Base-by-base conservation (phyloP, 768 basidiomycete genomes). In the Podaxis sp. region DNA sequence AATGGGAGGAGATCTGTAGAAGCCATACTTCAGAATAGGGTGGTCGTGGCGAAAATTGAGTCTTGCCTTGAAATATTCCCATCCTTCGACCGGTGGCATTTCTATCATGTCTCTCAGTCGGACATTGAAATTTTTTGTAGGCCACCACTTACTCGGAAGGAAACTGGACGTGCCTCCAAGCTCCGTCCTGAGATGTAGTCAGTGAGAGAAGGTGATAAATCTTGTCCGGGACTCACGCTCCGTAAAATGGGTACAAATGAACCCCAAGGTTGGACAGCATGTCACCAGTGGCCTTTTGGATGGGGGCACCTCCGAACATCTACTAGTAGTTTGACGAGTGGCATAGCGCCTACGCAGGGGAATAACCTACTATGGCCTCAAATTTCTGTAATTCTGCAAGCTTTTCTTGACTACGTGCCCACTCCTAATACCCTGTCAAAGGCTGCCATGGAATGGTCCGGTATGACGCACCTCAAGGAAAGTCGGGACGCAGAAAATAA, bases 201-300 rank as follows among this genome's bases (percentile, higher is more conserved):
- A 36, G 28, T 52, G n/a, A 13, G 54, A 24, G 24, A 40, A 44
- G 36, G n/a, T 39, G n/a, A 4, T 1, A 30, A 19, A n/a, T 33
- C 33, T 33, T 33, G 33, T 33, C 33, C 33, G 5, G 48, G 2
- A 69, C 76, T 64, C 59, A 81, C 70, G 72, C 66, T 30, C 79
- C 82, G 57, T 78, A 83, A 24, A 74, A 63, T 3, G 68, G 69
- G 6, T 63, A 52, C 1, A 81, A 51, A 2, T 66, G 62, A 3
- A 71, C 64, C 13, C 70, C 70, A 6, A 67, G 46, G 22, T 52
- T 13, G 4, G 63, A 56, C 12, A 71, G 64, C 36, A 48, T 49
- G 52, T 73, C 69, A 13, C 71, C 72, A 12, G 61, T 65, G 2
- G 68, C 69, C 57, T 73, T 65, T 12, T 75, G 72, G 12, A 72